Evolutionary conservation across 1,139 yeast species (phyloP), one percentile per base, ranked within the genome.

Genomic region (Nadsonia starkeyi-henricii): DNA sequence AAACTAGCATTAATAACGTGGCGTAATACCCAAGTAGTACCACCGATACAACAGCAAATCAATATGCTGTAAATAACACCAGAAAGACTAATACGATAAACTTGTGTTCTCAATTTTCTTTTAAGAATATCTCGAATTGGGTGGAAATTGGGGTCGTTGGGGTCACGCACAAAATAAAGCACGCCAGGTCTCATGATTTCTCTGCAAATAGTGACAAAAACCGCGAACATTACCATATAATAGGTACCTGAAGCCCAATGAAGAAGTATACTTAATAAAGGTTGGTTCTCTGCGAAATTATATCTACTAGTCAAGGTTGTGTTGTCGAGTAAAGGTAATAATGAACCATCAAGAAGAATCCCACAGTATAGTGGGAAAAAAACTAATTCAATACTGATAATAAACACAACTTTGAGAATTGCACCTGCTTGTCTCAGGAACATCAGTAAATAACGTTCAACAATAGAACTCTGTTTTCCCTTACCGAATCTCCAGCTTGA

Each of bases 321-420:
- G 19, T 50, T 49, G 3, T 60, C 61, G 41, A 64, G 54, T 5
- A 66, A 44, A 2, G 73, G 71, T 41, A 64, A 45, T 18, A 79
- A 54, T 13, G 89, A 81, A 51, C 83, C 69, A 57, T 85, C 91
- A 41, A 89, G 64, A 57, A 88, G 72, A 57, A 78, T 66, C 0
- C 98, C 99, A 60, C 96, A 88, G 56, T 79, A 79, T 0, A 85
- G 72, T 0, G 99, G 98, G 67, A 91, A 91, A 7, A 82, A 70
- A 21, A 85, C 73, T 47, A 89, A 72, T 62, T 91, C 99, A 51
- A 86, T 76, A 5, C 81, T 76, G 60, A 89, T 83, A 17, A 91
- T 74, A 7, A 75, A 59, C 52, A 85, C 77, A 8, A 89, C 94
- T 62, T 89, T 89, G 20, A 81, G 61, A 2, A 94, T 79, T 20